These are phyloP conservation scores for Pichia insulana DNA, from an alignment of 805 yeast species.

Conservation along the genomic window DNA sequence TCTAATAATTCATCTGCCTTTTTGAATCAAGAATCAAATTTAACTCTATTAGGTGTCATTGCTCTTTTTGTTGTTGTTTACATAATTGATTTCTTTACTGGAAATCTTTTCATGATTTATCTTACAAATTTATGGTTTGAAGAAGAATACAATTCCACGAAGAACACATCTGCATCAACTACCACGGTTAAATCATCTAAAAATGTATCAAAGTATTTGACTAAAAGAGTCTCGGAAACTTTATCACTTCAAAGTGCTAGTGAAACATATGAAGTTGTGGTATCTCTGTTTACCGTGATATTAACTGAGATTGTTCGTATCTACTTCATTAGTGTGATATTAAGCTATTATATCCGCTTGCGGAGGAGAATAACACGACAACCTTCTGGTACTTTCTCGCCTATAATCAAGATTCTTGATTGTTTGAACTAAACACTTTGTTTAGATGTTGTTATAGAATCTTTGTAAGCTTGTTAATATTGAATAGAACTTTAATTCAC, in stretches of 20 bases:
- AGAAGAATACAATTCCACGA: conserved; percentile 5
- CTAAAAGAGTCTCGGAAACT: conserved; percentile 16
- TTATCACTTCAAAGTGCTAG: conserved; percentile 54
- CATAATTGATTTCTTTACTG: conserved; percentile 56
- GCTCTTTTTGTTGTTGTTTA: conserved; percentile 59
- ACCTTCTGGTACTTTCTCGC: conserved; percentile 2
- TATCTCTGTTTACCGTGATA: conserved; percentile 45
- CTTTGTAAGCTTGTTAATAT: too few species aligned
- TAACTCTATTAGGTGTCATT: conserved; percentile 37
- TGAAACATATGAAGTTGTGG: conserved; percentile 45
- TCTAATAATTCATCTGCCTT: conserved; percentile 23
- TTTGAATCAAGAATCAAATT: conserved; percentile 35
- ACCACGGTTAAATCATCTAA: background rate
- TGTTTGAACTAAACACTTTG: background rate
- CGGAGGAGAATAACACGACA: conserved; percentile 8
- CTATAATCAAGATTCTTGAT: conserved; percentile 4
- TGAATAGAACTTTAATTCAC: background rate
- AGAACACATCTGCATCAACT: background rate
- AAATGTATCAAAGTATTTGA: conserved; percentile 3
- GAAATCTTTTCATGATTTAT: conserved; percentile 61
- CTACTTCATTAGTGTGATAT: conserved; percentile 50
- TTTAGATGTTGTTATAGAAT: background rate
- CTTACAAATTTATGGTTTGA: conserved; percentile 70
- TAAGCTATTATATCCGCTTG: conserved; percentile 18
- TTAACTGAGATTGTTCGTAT: conserved; percentile 40